Evolutionary conservation across 176 grass and related monocot genomes (phyloP).

Genomic region (Phyllostachys edulis): DNA sequence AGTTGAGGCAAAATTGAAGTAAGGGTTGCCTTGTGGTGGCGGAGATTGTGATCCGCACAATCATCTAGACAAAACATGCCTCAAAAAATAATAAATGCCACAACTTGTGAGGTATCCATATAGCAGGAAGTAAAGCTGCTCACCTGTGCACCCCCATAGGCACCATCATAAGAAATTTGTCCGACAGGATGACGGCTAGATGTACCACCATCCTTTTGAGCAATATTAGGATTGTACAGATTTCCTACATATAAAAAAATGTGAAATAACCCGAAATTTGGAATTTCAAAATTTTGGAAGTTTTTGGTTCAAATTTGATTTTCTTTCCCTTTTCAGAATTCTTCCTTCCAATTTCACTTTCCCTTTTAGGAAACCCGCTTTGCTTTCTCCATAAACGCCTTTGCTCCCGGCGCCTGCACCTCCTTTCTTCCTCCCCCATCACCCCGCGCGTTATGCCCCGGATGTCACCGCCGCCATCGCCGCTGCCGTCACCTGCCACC

Average conservation of each 20-base stretch:
- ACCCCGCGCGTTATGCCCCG: too few relatives aligned
- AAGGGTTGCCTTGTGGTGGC: neutral
- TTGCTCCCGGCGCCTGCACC: too few relatives aligned
- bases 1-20: neutral
- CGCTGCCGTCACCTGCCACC: too few relatives aligned
- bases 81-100: slow-evolving; percentile 8
- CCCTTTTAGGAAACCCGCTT: too few relatives aligned
- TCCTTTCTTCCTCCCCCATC: too few relatives aligned
- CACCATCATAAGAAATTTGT: slow-evolving; percentile 56
- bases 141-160: slow-evolving; percentile 60
- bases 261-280: too few relatives aligned
- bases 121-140: slow-evolving; percentile 19
- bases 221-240: slow-evolving; percentile 43
- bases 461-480: too few relatives aligned
- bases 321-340: too few relatives aligned
- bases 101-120: neutral
- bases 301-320: too few relatives aligned
- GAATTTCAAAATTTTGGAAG: too few relatives aligned
- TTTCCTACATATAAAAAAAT: slow-evolving; percentile 50
- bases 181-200: slow-evolving; percentile 52
- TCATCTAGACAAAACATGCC: neutral
- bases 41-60: neutral
- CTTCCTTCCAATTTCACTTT: too few relatives aligned
- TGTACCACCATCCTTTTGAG: slow-evolving; percentile 57
- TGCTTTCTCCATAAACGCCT: too few relatives aligned